Conservation (phyloP, 2,329 filamentous ascomycete genomes). For the Fusarium continuum region DNA sequence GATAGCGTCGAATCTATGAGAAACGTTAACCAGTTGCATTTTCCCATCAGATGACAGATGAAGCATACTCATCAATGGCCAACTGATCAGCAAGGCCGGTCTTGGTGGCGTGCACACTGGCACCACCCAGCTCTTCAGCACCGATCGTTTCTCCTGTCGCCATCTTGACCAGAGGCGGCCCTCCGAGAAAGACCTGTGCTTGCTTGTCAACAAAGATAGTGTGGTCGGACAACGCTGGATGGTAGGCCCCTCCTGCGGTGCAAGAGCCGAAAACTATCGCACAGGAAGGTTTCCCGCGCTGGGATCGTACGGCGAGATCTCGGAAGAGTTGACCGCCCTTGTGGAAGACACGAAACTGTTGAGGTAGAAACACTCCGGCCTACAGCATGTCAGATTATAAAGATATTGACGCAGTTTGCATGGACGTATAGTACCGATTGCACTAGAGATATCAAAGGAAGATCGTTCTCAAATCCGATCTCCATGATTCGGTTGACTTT, state of each 20-base stretch:
- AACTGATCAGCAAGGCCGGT: constrained; percentile 96
- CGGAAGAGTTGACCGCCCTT: not conserved
- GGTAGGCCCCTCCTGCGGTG: constrained; percentile 94
- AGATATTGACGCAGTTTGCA: not conserved
- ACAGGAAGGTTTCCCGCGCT: not conserved
- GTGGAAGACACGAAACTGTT: not conserved
- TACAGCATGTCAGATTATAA: not conserved
- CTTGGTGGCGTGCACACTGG: constrained; percentile 86
- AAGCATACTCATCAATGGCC: constrained; percentile 90
- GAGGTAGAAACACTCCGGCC: not conserved
- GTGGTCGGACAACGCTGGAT: constrained; percentile 97
- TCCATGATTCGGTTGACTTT: constrained; percentile 45
- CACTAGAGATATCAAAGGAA: constrained; percentile 51
- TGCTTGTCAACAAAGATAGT: constrained; percentile 95
- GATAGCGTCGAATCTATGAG: too few relatives aligned
- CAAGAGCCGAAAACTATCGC: constrained; percentile 70
- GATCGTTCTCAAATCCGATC: constrained; percentile 50
- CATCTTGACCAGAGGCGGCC: constrained; percentile 92
- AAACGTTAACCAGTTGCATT: too few relatives aligned
- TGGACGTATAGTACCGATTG: constrained; percentile 42
- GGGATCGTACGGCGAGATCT: not conserved
- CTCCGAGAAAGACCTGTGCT: constrained; percentile 97
- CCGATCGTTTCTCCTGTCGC: constrained; percentile 93
- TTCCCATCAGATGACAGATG: too few relatives aligned
- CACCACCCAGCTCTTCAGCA: constrained; percentile 90